Conservation (phyloP, 352 stramenopile genomes). For the Phytophthora brassicae region DNA sequence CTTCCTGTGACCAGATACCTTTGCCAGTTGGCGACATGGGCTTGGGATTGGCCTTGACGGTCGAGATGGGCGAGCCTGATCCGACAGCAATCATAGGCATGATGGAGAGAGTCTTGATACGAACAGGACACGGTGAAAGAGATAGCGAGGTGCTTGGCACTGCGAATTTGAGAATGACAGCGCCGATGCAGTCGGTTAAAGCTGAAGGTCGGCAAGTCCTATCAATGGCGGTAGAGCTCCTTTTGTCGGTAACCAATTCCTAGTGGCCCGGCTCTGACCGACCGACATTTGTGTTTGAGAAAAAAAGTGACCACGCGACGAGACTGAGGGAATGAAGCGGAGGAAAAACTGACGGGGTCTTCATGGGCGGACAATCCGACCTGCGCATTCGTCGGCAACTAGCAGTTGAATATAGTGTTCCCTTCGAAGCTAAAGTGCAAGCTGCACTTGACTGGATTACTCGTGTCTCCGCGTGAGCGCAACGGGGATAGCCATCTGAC, state of each 20-base stretch:
- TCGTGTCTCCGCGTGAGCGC: background rate
- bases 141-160: background rate
- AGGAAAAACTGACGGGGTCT: slow-evolving; percentile 1
- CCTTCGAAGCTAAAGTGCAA: slow-evolving; percentile 2
- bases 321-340: slow-evolving; percentile 1
- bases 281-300: slow-evolving; percentile 13
- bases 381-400: slow-evolving; percentile 15
- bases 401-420: slow-evolving; percentile 13
- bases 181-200: slow-evolving; percentile 14
- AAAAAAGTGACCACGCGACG: background rate
- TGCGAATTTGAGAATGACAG: slow-evolving; percentile 36
- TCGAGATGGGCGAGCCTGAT: slow-evolving; percentile 28
- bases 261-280: slow-evolving; percentile 15
- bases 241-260: slow-evolving; percentile 32
- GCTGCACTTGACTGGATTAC: background rate
- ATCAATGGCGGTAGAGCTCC: slow-evolving; percentile 22
- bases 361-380: slow-evolving; percentile 19
- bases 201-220: slow-evolving; percentile 27
- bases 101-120: background rate
- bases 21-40: slow-evolving; percentile 39
- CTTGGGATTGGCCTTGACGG: slow-evolving; percentile 17
- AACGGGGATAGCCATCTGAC: slow-evolving; percentile 20
- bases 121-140: background rate
- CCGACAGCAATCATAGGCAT: slow-evolving; percentile 32
- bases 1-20: slow-evolving; percentile 65